phyloP scores from a whole-genome alignment of 805 yeast species.

The Yamadazyma sp. region DNA sequence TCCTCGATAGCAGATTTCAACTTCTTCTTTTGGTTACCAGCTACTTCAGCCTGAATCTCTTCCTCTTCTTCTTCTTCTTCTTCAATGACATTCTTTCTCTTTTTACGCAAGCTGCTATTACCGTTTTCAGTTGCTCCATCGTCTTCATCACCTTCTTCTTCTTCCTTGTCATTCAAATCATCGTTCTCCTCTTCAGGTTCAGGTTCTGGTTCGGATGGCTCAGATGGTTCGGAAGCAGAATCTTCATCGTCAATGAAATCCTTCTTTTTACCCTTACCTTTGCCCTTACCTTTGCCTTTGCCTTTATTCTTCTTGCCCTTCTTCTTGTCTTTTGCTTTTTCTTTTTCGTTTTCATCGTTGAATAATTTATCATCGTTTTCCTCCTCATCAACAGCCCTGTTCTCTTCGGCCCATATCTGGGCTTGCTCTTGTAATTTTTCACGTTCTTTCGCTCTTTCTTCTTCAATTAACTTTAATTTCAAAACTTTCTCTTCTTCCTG shows the following conservation, averaged over 20 bases:
- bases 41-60: constrained; percentile 26
- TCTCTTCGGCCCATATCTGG: constrained; percentile 47
- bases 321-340: constrained; percentile 26
- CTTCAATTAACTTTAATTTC: constrained; percentile 47
- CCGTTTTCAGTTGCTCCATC: neutral
- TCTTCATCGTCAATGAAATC: constrained; percentile 33
- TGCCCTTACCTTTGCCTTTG: constrained; percentile 19
- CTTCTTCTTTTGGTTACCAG: constrained; percentile 23
- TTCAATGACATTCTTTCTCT: constrained; percentile 22
- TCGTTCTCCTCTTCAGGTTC: constrained; percentile 21
- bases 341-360: constrained; percentile 35
- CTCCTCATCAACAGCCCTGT: constrained; percentile 34
- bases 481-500: constrained; percentile 43
- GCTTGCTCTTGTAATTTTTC: constrained; percentile 53
- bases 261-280: constrained; percentile 25
- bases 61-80: constrained; percentile 30
- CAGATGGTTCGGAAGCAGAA: constrained; percentile 18
- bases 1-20: constrained; percentile 42
- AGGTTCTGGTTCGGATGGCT: constrained; percentile 12
- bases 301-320: constrained; percentile 27
- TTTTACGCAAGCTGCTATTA: constrained; percentile 15
- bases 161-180: constrained; percentile 31
- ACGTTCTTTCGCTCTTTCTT: constrained; percentile 45
- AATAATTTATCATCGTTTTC: constrained; percentile 35
- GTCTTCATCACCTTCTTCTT: constrained; percentile 18